These are phyloP conservation scores for Phylloporus sp. DNA, from an alignment of 768 basidiomycete species.

Conservation along the genomic window DNA sequence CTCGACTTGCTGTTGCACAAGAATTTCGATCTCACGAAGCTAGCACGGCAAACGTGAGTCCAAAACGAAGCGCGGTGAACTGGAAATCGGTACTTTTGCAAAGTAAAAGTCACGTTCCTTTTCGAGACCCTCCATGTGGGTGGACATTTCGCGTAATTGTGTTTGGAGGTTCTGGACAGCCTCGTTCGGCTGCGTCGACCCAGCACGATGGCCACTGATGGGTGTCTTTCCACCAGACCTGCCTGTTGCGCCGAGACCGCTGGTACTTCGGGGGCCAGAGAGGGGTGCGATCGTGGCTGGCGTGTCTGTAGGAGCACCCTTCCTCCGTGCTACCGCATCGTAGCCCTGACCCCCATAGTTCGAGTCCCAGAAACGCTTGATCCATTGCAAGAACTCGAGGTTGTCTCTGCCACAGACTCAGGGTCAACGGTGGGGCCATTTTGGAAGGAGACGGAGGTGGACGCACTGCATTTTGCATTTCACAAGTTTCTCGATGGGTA, in stretches of 20 bases:
- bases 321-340: conserved; percentile 78
- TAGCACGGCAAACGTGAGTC: conserved; percentile 30
- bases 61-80: conserved; percentile 1
- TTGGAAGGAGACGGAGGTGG: not conserved
- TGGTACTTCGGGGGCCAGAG: conserved; percentile 36
- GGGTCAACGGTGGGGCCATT: conserved; percentile 15
- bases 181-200: conserved; percentile 64
- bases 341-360: conserved; percentile 88
- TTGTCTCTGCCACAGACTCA: conserved; percentile 64
- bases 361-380: conserved; percentile 92
- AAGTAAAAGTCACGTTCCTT: conserved; percentile 99
- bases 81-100: conserved; percentile 67
- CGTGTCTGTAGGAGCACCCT: conserved; percentile 69
- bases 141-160: conserved; percentile 78
- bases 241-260: conserved; percentile 34
- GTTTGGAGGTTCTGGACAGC: conserved; percentile 62
- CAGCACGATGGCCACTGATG: conserved; percentile 61
- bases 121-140: conserved; percentile 85
- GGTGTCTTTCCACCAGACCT: conserved; percentile 73
- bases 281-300: conserved; percentile 79
- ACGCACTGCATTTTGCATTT: conserved; percentile 99
- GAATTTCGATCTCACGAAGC: conserved; percentile 94
- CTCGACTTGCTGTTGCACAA: conserved; percentile 80
- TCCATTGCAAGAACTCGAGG: conserved; percentile 97
- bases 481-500: conserved; percentile 89